Evolutionary conservation across 164 flowering plant species (phyloP).

Genomic region (Magnolia kwangsiensis): DNA sequence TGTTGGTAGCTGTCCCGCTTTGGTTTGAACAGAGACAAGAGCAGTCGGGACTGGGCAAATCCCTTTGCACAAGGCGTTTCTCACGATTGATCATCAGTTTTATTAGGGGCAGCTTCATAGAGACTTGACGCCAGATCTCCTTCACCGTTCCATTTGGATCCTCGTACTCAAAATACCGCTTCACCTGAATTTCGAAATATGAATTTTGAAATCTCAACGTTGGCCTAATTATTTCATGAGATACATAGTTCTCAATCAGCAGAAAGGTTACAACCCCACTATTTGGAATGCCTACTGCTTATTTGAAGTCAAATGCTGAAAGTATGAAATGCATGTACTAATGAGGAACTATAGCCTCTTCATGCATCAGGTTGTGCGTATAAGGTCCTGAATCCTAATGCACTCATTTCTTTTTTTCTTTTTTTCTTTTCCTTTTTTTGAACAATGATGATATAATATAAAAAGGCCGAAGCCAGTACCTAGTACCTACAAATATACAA

Average conservation of each 20-base stretch:
- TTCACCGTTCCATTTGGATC: constrained; percentile 79
- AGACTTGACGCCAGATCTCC: constrained; percentile 90
- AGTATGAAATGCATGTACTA: not conserved
- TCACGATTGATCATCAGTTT: constrained; percentile 89
- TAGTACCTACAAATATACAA: no score
- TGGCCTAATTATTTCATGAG: not conserved
- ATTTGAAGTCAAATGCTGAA: not conserved
- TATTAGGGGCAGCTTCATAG: constrained; percentile 69
- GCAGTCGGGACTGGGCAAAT: constrained; percentile 53
- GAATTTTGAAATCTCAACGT: not conserved
- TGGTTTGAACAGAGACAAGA: constrained; percentile 77
- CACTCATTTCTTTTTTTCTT: no score
- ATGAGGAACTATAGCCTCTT: not conserved
- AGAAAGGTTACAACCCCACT: not conserved
- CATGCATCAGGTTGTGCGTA: no score
- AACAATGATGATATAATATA: no score
- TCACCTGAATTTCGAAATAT: constrained; percentile 48
- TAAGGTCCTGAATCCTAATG: no score
- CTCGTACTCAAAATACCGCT: constrained; percentile 67
- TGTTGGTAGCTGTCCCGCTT: constrained; percentile 27
- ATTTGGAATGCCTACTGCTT: not conserved
- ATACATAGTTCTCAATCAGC: not conserved
- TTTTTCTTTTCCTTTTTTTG: no score
- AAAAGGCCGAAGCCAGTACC: no score
- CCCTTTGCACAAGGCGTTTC: constrained; percentile 64